Evolutionary conservation across 192 early-diverging fungal genomes (phyloP).

Genomic region (Glomus cerebriforme): DNA sequence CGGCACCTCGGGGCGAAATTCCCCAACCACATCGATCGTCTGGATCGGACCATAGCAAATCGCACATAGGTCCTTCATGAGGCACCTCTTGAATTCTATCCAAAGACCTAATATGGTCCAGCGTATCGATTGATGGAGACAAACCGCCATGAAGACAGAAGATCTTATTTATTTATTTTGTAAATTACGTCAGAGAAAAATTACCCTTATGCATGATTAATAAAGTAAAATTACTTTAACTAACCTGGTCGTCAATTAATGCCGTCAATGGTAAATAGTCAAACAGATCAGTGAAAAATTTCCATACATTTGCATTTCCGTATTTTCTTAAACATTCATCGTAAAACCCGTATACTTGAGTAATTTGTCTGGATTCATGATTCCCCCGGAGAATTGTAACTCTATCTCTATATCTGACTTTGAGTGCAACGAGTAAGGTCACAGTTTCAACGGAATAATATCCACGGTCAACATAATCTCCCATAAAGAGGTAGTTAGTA

Average conservation of each 20-base stretch:
- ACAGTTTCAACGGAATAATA: constrained; percentile 99
- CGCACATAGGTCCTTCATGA: constrained; percentile 87
- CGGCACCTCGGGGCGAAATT: constrained; percentile 83
- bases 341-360: constrained; percentile 99
- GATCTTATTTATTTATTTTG: constrained; percentile 53
- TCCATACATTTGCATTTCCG: constrained; percentile 98
- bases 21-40: constrained; percentile 87
- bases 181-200: neutral
- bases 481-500: constrained; percentile 99
- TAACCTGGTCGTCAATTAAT: constrained; percentile 89
- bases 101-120: constrained; percentile 94
- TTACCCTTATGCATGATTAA: too few relatives aligned
- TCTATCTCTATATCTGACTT: constrained; percentile 87
- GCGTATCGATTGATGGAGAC: constrained; percentile 90
- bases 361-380: constrained; percentile 98
- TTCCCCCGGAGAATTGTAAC: constrained; percentile 98
- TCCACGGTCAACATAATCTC: constrained; percentile 99
- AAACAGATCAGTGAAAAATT: constrained; percentile 96
- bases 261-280: constrained; percentile 96
- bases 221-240: neutral
- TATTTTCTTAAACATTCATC: constrained; percentile 99
- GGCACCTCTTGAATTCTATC: constrained; percentile 94
- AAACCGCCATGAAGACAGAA: constrained; percentile 99
- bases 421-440: constrained; percentile 91
- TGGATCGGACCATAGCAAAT: constrained; percentile 86